These are phyloP conservation scores for Sclerotinia nivalis DNA, from an alignment of 2,329 filamentous ascomycete genomes.

Conservation along the genomic window DNA sequence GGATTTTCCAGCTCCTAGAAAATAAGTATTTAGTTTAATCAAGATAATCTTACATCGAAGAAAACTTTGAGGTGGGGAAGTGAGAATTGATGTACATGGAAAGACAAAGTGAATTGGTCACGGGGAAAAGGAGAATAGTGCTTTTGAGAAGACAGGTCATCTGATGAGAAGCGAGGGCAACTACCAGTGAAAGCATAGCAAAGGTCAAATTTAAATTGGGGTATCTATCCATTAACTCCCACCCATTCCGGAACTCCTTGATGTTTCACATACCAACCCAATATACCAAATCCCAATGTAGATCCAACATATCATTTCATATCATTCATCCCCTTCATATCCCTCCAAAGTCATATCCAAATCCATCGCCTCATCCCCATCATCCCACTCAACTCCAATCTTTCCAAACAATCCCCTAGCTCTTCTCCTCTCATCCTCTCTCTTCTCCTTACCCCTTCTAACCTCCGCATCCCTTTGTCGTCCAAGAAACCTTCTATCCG, in stretches of 20 bases:
- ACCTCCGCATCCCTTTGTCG: constrained; percentile 33
- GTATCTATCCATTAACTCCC: constrained; percentile 7
- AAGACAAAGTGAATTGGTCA: no score
- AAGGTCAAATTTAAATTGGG: neutral
- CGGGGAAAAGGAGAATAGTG: no score
- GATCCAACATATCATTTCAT: neutral
- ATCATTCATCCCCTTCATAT: constrained; percentile 12
- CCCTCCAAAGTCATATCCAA: constrained; percentile 25
- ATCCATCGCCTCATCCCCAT: constrained; percentile 28
- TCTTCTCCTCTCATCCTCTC: constrained; percentile 41
- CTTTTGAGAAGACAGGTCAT: no score
- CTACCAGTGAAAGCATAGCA: neutral
- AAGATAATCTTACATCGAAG: no score
- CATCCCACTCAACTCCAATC: constrained; percentile 38
- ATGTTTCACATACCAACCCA: neutral
- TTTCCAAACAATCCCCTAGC: constrained; percentile 45
- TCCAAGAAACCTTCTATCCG: constrained; percentile 31
- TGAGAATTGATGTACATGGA: no score
- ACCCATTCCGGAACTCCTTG: neutral
- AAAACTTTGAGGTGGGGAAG: no score
- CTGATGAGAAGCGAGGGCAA: no score
- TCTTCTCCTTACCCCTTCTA: constrained; percentile 31
- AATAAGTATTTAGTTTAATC: no score
- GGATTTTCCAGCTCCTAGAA: no score
- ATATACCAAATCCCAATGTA: neutral